Evolutionary conservation across 2,329 filamentous ascomycete species (phyloP), one percentile per base, ranked within the genome.

Genomic region (Penicillium sp.): DNA sequence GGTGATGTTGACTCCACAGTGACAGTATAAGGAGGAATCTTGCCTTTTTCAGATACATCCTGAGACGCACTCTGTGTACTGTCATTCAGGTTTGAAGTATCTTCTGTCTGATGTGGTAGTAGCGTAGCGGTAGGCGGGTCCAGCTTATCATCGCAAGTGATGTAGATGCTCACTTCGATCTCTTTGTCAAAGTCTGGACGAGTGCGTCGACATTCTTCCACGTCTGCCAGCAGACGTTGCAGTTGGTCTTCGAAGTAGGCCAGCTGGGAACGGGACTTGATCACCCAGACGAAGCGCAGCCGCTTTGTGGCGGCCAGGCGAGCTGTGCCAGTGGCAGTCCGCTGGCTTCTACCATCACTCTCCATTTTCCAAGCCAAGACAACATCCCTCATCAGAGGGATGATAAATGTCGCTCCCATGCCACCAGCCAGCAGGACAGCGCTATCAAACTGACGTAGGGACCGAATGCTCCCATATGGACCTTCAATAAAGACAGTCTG

Each of bases 371-470:
- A 79, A 19, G 65, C 69, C n/a, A 71, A 65, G 1, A 82, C 65
- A n/a, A 84, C 68, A 42, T 82, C 76, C 22, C 80, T 74, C 30
- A 83, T 67, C 2, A 82, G 62, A 0, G 82, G 81, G 10, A 81
- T 60, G 0, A 75, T 79, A 57, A 81, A 84, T 0, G 80, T 80
- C 19, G 77, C 78, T 2, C 83, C 83, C 38, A 79, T 83, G 14
- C 79, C 79, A 18, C 80, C 80, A 7, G 81, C 80, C 8, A 85
- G 67, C 0, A 86, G 64, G 0, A 84, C 69, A 2, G 83, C 73
- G 46, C 76, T 82, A 52, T 85, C 81, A 51, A 83, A 84, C 57
- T 83, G 80, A 18, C 75, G 72, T 13, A 84, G 66, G 1, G 77
- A 72, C 42, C 79, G 65, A 5, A 80, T 66, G 19, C 60, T 64